These are phyloP conservation scores for Bromus sterilis DNA, from an alignment of 176 grass and related monocot genomes.

Conservation along the genomic window DNA sequence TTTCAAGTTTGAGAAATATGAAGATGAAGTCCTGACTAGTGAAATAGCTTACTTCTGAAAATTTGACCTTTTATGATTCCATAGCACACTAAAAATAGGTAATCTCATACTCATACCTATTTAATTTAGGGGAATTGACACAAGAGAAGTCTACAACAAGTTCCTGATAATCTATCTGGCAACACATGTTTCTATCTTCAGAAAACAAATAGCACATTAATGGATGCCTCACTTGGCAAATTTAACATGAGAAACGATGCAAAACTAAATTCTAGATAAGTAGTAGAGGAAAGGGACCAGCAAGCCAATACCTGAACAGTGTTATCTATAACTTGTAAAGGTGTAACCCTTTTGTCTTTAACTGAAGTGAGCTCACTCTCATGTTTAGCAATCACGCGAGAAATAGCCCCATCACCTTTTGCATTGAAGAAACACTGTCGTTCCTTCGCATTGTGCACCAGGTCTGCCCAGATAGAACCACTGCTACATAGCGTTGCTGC, in stretches of 20 bases:
- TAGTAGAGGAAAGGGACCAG: neutral
- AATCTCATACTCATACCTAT: neutral
- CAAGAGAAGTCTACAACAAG: neutral
- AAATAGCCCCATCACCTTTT: slow-evolving; percentile 29
- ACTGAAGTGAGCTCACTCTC: slow-evolving; percentile 3
- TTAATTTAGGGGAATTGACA: neutral
- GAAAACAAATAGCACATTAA: neutral
- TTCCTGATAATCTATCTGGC: neutral
- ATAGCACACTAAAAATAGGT: neutral
- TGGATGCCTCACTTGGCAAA: neutral
- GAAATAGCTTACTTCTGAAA: neutral
- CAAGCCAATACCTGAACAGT: slow-evolving; percentile 18
- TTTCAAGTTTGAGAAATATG: neutral
- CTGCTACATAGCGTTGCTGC: slow-evolving; percentile 22
- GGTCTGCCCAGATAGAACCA: slow-evolving; percentile 40
- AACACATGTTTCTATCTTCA: neutral
- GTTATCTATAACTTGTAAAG: slow-evolving; percentile 13
- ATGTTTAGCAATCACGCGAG: slow-evolving; percentile 10
- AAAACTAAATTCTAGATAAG: neutral
- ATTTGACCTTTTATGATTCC: neutral
- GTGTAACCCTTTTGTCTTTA: slow-evolving; percentile 7
- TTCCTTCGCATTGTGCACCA: slow-evolving; percentile 38
- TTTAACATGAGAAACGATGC: neutral
- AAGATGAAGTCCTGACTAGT: neutral
- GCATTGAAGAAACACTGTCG: slow-evolving; percentile 48